Base-by-base conservation (phyloP, 2,329 filamentous ascomycete genomes). In the Trematosphaeria pertusa region DNA sequence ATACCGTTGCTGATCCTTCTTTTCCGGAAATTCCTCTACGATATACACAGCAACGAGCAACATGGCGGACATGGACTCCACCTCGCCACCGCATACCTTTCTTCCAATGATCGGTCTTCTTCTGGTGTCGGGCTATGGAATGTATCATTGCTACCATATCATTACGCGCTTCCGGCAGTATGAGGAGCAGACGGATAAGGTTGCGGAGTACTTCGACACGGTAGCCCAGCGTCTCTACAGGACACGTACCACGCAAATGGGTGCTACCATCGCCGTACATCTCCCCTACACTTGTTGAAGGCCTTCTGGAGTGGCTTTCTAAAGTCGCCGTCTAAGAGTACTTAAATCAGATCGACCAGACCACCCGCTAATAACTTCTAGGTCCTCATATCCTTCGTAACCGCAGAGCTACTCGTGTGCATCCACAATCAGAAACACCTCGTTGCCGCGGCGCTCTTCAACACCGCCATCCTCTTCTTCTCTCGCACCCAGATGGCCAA, bases 161-260 rank as follows among this genome's bases (percentile, higher is more conserved):
- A 71, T 74, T 43, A 63, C 61, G 5, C 67, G 64, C 11, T 59
- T 74, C 1, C 66, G 61, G 22, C 46, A 61, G 18, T 74, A 72
- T 54, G 71, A 74, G 37, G 24, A 52, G n/a, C 49, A 62, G 34
- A 59, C 59, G 35, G 58, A 73, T 30, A 70, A 68, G 34, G 70
- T 69, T 1, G 71, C 71, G 35, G 58, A 73, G 54, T 73, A 65
- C 61, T 70, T 64, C 2, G 58, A 58, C 20, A 67, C 60, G 0
- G 70, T 64, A 0, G 67, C 65, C 0, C 46, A 69, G 15, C 57
- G 67, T 6, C 50, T 74, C 31, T 53, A 57, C 31, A 72, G 67
- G 50, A 73, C 71, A 6, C 44, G 69, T 17, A 61, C 64, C 0
- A 74, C 71, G 12, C 70, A 74, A 44, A 57, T 61, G 1, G 63